phyloP scores from a whole-genome alignment of 2,329 filamentous ascomycete species.

The Escovopsis weberi region DNA sequence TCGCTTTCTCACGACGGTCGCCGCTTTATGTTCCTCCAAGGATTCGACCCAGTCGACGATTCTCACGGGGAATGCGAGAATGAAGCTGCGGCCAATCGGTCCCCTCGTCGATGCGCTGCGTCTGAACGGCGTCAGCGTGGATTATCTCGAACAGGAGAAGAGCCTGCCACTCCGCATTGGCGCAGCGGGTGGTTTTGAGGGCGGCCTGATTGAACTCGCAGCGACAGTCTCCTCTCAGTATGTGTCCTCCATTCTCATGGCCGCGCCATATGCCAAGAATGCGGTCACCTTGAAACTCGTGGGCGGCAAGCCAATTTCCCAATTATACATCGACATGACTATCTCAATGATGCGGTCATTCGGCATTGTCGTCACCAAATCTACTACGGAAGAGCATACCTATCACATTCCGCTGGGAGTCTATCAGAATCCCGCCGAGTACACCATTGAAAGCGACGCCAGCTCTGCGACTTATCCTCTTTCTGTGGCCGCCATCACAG shows the following conservation, averaged over 20 bases:
- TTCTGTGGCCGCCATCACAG: slow-evolving; percentile 86
- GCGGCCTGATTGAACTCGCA: slow-evolving; percentile 78
- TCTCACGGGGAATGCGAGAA: slow-evolving; percentile 84
- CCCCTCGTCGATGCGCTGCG: slow-evolving; percentile 82
- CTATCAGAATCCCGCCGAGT: slow-evolving; percentile 74
- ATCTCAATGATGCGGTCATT: slow-evolving; percentile 95
- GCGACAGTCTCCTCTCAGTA: slow-evolving; percentile 98
- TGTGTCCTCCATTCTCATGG: slow-evolving; percentile 93
- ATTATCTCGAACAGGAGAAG: slow-evolving; percentile 70
- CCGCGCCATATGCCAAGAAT: slow-evolving; percentile 88
- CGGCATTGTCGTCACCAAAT: slow-evolving; percentile 66
- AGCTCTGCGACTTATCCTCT: slow-evolving; percentile 95
- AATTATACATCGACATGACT: slow-evolving; percentile 97
- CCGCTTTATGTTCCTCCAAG: slow-evolving; percentile 61
- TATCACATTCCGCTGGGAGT: slow-evolving; percentile 81
- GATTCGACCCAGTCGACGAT: slow-evolving; percentile 50
- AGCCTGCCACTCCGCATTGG: slow-evolving; percentile 75
- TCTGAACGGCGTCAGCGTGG: slow-evolving; percentile 72
- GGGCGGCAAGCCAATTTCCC: slow-evolving; percentile 94
- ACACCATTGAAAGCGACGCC: slow-evolving; percentile 90
- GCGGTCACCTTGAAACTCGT: slow-evolving; percentile 81
- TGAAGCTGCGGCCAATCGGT: slow-evolving; percentile 92
- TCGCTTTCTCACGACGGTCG: slow-evolving; percentile 84
- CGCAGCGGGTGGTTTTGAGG: slow-evolving; percentile 69
- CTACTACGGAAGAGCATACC: slow-evolving; percentile 67